Base-by-base conservation (phyloP, 768 basidiomycete genomes). In the Naganishia vishniacii region DNA sequence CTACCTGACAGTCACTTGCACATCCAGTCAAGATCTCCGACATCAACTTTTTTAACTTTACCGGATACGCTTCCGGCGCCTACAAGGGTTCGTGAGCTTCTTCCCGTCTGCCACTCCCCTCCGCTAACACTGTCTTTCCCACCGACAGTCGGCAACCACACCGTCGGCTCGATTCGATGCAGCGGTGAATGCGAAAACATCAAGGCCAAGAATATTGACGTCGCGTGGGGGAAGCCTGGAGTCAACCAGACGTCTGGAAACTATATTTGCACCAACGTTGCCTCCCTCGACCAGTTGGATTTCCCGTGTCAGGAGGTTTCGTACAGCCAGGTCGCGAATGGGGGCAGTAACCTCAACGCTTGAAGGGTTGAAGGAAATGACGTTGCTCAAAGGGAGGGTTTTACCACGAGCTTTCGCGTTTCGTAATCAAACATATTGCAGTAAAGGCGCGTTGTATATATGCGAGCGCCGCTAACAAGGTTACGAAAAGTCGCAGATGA, bases 81-180 rank as follows among this genome's bases (percentile, higher is more conserved):
- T 49, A 48, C 47, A 47, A 60, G 16, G 59, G 59, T 45, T 2
- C 41, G 28, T 16, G 23, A 12, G 9, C 3, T 29, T 46, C 11
- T 9, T n/a, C 26, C n/a, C 25, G 1, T 6, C 8, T 4, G 5
- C 2, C 32, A 34, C 32, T n/a, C 11, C 5, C 37, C 23, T 20
- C 16, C 15, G 13, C 53, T 56, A 26, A 56, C 42, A 8, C 42
- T n/a, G n/a, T 5, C n/a, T 20, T 15, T 44, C n/a, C 13, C 18
- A 9, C 23, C 37, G 20, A 15, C 48, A 37, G 32, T 48, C 20
- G 61, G 62, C n/a, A 79, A 80, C 23, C 74, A 81, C 7, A 79
- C 80, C 4, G 84, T 86, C 1, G 84, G 83, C 4, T 77, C 78
- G 15, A 76, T 86, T 45, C 75, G 79, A 31, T 87, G 85, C 72